A percentile compares a stretch with the other conserved stretches of the same genome.
These are phyloP conservation scores for Cutaneotrichosporon daszewskae DNA, from an alignment of 1,284 basidiomycete genomes.

Conservation along the genomic window DNA sequence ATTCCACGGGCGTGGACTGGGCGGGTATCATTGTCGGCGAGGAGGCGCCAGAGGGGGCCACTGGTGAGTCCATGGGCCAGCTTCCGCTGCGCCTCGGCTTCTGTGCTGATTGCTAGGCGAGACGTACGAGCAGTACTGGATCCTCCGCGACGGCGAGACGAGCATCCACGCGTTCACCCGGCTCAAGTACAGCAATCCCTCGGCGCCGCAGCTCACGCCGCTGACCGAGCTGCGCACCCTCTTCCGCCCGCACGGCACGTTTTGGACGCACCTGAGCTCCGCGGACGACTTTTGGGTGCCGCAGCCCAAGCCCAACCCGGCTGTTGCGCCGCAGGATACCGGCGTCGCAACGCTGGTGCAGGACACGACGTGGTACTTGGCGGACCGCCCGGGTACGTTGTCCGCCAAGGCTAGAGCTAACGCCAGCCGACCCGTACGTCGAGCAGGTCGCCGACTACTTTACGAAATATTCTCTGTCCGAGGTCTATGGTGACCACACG, in stretches of 20 bases:
- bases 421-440: slow-evolving; percentile 20
- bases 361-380: slow-evolving; percentile 38
- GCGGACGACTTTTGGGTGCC: slow-evolving; percentile 22
- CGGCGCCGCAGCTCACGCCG: slow-evolving; percentile 16
- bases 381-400: slow-evolving; percentile 7
- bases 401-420: background rate
- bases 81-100: too few species aligned
- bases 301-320: slow-evolving; percentile 20
- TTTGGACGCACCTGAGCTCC: slow-evolving; percentile 30
- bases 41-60: slow-evolving; percentile 4
- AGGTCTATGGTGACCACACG: slow-evolving; percentile 22
- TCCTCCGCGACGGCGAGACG: slow-evolving; percentile 32
- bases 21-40: slow-evolving; percentile 13
- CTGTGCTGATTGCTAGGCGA: slow-evolving; percentile 12
- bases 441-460: slow-evolving; percentile 29
- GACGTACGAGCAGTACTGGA: slow-evolving; percentile 33
- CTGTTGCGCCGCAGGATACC: slow-evolving; percentile 10
- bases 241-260: slow-evolving; percentile 19
- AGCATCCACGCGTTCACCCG: slow-evolving; percentile 30
- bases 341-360: slow-evolving; percentile 23
- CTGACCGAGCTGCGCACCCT: slow-evolving; percentile 24
- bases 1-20: slow-evolving; percentile 9
- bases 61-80: slow-evolving; percentile 8
- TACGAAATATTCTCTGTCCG: slow-evolving; percentile 33
- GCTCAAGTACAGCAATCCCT: slow-evolving; percentile 20